Base-by-base conservation (phyloP, 345 rosid genomes). In the Turnera subulata region DNA sequence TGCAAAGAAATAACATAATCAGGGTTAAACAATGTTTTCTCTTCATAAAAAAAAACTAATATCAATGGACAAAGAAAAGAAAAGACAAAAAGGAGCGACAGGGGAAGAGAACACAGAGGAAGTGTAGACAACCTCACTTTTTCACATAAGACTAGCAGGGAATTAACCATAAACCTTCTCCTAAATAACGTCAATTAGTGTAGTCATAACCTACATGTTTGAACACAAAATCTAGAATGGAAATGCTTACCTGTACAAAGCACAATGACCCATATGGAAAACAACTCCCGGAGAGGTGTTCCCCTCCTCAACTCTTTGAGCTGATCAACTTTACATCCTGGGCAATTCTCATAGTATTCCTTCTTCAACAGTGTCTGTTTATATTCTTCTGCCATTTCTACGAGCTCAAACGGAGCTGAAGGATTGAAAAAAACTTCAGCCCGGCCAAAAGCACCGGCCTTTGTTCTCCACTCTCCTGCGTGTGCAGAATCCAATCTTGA, bases 261-360 rank as follows among this genome's bases (percentile, higher is more conserved):
- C 49, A 80, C 91, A 64, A 92, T 68, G 56, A 80, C 73, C 97
- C 99, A 89, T 57, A 85, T 66, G 6, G 91, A 67, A 13, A 72
- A 0, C 32, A 92, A 80, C 61, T 79, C 76, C 22, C 69, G 44
- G 46, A 92, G 38, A 2, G 99, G 99, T 29, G 86, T 37, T 12
- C 96, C 89, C 1, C 64, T 72, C 43, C 60, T 79, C 43, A 64
- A 56, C 60, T 75, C 71, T 69, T 86, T 89, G 55, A 21, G 57
- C 53, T 69, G 82, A 20, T 92, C 94, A 63, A 84, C 83, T 52
- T 82, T 79, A 57, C 96, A 92, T 7, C 99, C 99, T 0, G 97
- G 78, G 46, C 99, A 93, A 58, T 80, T 72, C 56, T 85, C 88
- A 61, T 84, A 56, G 71, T 76, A 80, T 21, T 67, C 71, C 55